Evolutionary conservation across 2,329 filamentous ascomycete genomes (phyloP).

Genomic region (Fusarium sp.): DNA sequence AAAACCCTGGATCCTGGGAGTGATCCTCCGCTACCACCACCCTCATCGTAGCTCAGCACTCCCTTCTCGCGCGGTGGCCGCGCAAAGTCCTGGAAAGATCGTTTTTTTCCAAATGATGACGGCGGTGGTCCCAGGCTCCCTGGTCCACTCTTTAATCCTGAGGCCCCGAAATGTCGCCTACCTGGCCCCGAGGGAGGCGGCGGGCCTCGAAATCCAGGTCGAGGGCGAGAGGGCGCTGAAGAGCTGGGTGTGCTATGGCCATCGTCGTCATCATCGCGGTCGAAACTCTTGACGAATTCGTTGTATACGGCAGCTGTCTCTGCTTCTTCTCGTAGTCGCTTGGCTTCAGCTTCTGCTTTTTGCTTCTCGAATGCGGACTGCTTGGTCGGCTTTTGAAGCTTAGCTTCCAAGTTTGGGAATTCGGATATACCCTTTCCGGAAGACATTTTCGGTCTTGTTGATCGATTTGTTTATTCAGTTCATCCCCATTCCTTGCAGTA

Average conservation of each 20-base stretch:
- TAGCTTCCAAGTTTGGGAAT: conserved; percentile 81
- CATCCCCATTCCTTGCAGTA: conserved; percentile 24
- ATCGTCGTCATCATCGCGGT: conserved; percentile 67
- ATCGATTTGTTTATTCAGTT: conserved; percentile 1
- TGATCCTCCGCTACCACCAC: conserved; percentile 54
- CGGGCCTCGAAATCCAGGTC: conserved; percentile 48
- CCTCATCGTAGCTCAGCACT: conserved; percentile 56
- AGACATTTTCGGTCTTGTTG: conserved; percentile 57
- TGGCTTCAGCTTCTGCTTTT: conserved; percentile 89
- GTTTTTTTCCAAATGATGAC: conserved; percentile 65
- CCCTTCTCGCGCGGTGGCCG: conserved; percentile 50
- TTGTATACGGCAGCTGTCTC: conserved; percentile 90
- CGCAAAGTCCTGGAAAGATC: conserved; percentile 61
- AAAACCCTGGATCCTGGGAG: conserved; percentile 78
- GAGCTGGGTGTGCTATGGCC: conserved; percentile 22
- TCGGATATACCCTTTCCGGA: conserved; percentile 62
- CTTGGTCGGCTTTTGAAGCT: conserved; percentile 83
- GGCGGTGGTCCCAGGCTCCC: conserved; percentile 71
- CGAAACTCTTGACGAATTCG: conserved; percentile 87
- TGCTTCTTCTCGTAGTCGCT: conserved; percentile 84
- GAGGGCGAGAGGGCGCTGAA: conserved; percentile 39
- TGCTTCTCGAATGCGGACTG: conserved; percentile 91
- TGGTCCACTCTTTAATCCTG: conserved; percentile 69
- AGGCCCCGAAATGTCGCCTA: conserved; percentile 76
- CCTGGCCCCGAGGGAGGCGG: conserved; percentile 47